Conservation (phyloP, 768 basidiomycete genomes). For the Ramaria sp. region DNA sequence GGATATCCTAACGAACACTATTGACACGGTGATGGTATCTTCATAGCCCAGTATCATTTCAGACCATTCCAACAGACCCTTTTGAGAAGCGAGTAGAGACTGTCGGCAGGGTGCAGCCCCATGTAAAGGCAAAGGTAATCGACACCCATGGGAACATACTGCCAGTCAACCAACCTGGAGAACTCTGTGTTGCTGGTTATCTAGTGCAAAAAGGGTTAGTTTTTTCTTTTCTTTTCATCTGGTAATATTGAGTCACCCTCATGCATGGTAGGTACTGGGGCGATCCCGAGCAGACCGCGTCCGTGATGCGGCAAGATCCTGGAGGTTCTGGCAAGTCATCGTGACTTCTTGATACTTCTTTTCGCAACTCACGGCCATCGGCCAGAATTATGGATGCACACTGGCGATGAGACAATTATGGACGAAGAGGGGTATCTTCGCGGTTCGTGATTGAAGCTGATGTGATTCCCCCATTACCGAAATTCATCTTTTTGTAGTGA, state of each 20-base stretch:
- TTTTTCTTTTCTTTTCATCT: background rate
- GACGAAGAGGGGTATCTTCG: constrained; percentile 72
- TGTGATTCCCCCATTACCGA: background rate
- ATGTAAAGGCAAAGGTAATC: constrained; percentile 66
- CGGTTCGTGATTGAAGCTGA: constrained; percentile 31
- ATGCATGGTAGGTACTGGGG: constrained; percentile 55
- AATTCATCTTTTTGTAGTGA: constrained; percentile 34
- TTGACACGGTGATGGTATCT: too few relatives aligned
- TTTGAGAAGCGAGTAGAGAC: constrained; percentile 71
- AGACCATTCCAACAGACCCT: constrained; percentile 59
- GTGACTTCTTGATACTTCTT: background rate
- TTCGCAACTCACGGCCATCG: background rate
- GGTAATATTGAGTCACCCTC: background rate
- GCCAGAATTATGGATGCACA: constrained; percentile 60
- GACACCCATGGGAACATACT: constrained; percentile 47
- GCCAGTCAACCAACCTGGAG: constrained; percentile 65
- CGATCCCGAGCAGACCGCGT: constrained; percentile 53
- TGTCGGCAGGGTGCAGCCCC: constrained; percentile 66
- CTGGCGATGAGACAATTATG: constrained; percentile 72
- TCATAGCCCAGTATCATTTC: constrained; percentile 70
- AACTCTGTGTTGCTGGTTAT: constrained; percentile 67
- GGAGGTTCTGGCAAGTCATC: constrained; percentile 34
- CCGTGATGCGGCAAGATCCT: constrained; percentile 40
- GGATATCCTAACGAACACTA: background rate
- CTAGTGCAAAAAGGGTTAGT: constrained; percentile 67